Percentiles rank a stretch among this genome's conserved stretches.
Conservation (phyloP, 805 yeast genomes). For the Phaffomyces thermotolerans region DNA sequence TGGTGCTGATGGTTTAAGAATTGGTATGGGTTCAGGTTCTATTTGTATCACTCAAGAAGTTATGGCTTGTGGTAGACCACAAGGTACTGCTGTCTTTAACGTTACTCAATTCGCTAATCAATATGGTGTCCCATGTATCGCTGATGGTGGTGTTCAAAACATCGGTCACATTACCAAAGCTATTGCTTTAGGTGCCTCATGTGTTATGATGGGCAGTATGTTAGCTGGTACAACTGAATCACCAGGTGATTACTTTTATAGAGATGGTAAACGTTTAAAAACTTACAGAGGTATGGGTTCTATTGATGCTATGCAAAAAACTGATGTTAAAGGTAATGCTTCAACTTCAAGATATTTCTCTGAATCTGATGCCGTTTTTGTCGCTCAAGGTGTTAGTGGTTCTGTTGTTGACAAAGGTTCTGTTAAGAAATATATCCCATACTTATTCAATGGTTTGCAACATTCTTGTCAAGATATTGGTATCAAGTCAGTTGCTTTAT, state of each 20-base stretch:
- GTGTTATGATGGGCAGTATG: slow-evolving; percentile 99
- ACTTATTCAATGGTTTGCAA: slow-evolving; percentile 90
- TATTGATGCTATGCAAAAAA: slow-evolving; percentile 94
- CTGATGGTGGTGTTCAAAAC: slow-evolving; percentile 99
- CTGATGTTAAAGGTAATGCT: slow-evolving; percentile 85
- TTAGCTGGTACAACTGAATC: slow-evolving; percentile 98
- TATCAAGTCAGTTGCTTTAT: slow-evolving; percentile 52
- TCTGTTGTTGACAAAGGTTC: slow-evolving; percentile 97
- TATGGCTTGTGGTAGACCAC: slow-evolving; percentile 99
- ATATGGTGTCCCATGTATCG: slow-evolving; percentile 98
- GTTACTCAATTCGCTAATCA: slow-evolving; percentile 90
- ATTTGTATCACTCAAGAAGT: slow-evolving; percentile 99
- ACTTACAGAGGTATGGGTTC: slow-evolving; percentile 99
- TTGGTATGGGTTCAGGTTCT: slow-evolving; percentile 99
- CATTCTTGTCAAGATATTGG: slow-evolving; percentile 99
- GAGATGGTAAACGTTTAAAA: slow-evolving; percentile 97
- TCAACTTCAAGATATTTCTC: slow-evolving; percentile 98
- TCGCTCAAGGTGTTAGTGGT: slow-evolving; percentile 98
- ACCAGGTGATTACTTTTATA: slow-evolving; percentile 96
- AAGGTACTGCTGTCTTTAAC: slow-evolving; percentile 96
- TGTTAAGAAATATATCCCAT: slow-evolving; percentile 86
- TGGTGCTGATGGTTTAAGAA: slow-evolving; percentile 97
- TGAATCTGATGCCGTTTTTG: slow-evolving; percentile 89
- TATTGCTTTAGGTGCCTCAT: slow-evolving; percentile 90
- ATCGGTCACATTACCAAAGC: slow-evolving; percentile 98